These are phyloP conservation scores for Infundibulicybe gibba DNA, from an alignment of 768 basidiomycete genomes.

Conservation along the genomic window DNA sequence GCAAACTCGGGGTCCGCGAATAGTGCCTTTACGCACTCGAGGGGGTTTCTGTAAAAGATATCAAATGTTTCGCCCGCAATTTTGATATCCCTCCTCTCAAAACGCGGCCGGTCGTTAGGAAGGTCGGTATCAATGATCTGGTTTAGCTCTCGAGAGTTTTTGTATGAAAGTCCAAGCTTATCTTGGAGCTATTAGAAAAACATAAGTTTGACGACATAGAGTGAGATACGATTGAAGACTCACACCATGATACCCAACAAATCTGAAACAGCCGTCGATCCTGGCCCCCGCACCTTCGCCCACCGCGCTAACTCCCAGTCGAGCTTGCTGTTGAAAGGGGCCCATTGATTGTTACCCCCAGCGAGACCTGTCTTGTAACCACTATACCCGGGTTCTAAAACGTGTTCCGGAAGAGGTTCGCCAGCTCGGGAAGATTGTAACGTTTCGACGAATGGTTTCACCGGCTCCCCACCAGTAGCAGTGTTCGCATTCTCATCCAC, in stretches of 20 bases:
- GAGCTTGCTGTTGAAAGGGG: slow-evolving; percentile 28
- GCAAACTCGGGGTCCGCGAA: slow-evolving; percentile 27
- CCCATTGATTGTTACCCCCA: slow-evolving; percentile 10
- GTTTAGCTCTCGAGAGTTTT: slow-evolving; percentile 25
- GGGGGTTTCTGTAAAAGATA: slow-evolving; percentile 22
- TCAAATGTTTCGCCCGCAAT: slow-evolving; percentile 17
- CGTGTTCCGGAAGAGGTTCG: slow-evolving; percentile 1
- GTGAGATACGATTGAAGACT: slow-evolving; percentile 5
- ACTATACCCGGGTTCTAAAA: not conserved
- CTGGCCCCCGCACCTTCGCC: slow-evolving; percentile 30
- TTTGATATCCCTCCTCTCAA: slow-evolving; percentile 18
- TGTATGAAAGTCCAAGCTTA: slow-evolving; percentile 26
- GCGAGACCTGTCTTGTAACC: slow-evolving; percentile 2
- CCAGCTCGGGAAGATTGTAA: slow-evolving; percentile 1
- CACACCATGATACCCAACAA: slow-evolving; percentile 35
- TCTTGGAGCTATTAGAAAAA: slow-evolving; percentile 10
- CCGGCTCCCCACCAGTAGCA: too few species aligned
- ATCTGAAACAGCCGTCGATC: slow-evolving; percentile 34
- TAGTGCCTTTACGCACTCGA: slow-evolving; percentile 26
- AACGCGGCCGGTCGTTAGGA: slow-evolving; percentile 16
- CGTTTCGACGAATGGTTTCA: too few species aligned
- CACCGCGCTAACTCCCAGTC: slow-evolving; percentile 38
- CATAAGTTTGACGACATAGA: not conserved
- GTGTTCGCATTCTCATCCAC: too few species aligned
- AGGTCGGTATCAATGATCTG: slow-evolving; percentile 25